Evolutionary conservation across 495 filamentous ascomycete species (phyloP).

Genomic region (Xylaria acuta): DNA sequence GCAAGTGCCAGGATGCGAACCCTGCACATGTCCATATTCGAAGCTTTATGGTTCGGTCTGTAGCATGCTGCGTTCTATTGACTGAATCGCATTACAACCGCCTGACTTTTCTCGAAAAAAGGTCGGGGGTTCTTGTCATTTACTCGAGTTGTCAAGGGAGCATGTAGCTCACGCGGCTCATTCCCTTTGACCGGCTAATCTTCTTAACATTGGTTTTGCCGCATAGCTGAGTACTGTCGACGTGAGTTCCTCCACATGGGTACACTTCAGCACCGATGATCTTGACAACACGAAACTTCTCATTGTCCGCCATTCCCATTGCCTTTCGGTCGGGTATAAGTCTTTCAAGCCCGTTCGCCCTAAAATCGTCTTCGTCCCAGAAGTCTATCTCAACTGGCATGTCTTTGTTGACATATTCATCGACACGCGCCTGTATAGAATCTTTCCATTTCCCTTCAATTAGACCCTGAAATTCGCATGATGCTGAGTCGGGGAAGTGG

Average conservation of each 20-base stretch:
- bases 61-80: neutral
- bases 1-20: constrained; percentile 8
- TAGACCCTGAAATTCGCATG: constrained; percentile 63
- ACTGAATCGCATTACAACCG: neutral
- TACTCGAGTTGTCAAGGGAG: constrained; percentile 39
- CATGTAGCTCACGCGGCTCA: constrained; percentile 60
- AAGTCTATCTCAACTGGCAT: constrained; percentile 65
- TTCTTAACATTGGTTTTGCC: constrained; percentile 65
- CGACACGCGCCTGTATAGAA: constrained; percentile 58
- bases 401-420: constrained; percentile 56
- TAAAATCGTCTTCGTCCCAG: constrained; percentile 63
- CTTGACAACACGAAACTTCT: constrained; percentile 60
- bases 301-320: constrained; percentile 48
- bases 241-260: constrained; percentile 72
- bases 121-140: neutral
- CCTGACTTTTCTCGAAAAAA: neutral
- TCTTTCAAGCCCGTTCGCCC: constrained; percentile 48
- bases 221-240: constrained; percentile 57
- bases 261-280: constrained; percentile 65
- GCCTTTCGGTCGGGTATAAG: constrained; percentile 56
- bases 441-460: constrained; percentile 66
- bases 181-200: constrained; percentile 63
- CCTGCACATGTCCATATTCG: constrained; percentile 13
- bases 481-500: constrained; percentile 66
- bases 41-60: constrained; percentile 10